Base-by-base conservation (phyloP, 2,329 filamentous ascomycete genomes). In the Ophiostoma ips region DNA sequence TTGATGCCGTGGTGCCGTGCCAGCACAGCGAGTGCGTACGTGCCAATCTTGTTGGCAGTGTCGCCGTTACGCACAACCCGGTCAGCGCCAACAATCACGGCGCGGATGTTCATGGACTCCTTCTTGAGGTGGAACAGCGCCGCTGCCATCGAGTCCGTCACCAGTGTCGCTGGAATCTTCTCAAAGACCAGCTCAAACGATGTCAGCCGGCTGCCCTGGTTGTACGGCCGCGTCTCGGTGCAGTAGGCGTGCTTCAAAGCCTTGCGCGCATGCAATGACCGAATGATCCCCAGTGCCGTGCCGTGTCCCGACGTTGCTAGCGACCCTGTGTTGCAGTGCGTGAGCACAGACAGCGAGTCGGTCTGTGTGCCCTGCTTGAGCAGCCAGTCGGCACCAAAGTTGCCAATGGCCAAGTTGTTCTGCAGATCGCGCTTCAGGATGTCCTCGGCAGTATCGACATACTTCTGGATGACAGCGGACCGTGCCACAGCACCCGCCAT, bases 11-110 rank as follows among this genome's bases (percentile, higher is more conserved):
- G 92, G 60, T 89, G 73, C 56, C 76, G 81, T 19, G 92, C 92
- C 30, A 95, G 74, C n/a, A 96, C 88, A 3, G 92, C 88, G 4
- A 98, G 75, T 50, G 83, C 77, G 64, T 98, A 96, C 0, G 92
- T 98, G 48, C 92, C 92, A 54, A 98, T 94, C 71, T 98, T 98
- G 71, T 98, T 98, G 50, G 92, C 92, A 0, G 92, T 96, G 67
- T 98, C 92, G 30, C 92, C 92, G 60, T 98, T 98, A 47, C 88
- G 85, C 31, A 90, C 92, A 13, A 98, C 92, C 51, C 92, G 80
- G 64, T 98, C 92, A 3, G 92, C 92, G 28, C 92, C 92, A 0
- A 98, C 92, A 30, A 98, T 83, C 48, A 98, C 86, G 6, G 88
- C 90, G 6, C 79, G 76, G 53, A 98, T 85, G 59, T 82, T 80